Conservation (phyloP, 1,284 basidiomycete species). For the Puccinia horiana region DNA sequence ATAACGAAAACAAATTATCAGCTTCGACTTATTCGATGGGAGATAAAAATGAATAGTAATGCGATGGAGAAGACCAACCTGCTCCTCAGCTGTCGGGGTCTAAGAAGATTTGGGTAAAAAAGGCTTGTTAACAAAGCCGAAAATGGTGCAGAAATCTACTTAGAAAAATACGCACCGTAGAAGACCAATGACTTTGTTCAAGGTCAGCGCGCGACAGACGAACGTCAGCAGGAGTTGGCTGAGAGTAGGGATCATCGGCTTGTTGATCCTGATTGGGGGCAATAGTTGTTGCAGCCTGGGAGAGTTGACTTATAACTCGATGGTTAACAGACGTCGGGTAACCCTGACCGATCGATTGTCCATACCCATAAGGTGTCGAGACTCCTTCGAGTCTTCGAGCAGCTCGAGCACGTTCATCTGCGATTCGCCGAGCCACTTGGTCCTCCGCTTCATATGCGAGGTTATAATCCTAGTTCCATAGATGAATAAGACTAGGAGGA, state of each 20-base stretch:
- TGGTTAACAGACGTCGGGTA: not conserved
- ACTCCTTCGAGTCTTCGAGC: conserved; percentile 46
- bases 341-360: conserved; percentile 2
- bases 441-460: conserved; percentile 49
- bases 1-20: not conserved
- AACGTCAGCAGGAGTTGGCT: not conserved
- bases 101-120: not conserved
- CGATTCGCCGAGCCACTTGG: conserved; percentile 40
- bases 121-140: not conserved
- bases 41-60: not conserved
- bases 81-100: conserved; percentile 42
- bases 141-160: not conserved
- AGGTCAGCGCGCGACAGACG: not conserved
- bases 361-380: conserved; percentile 44
- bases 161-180: conserved; percentile 28
- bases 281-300: not conserved
- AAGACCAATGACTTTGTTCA: conserved; percentile 49
- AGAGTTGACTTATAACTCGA: not conserved
- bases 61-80: not conserved
- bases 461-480: conserved; percentile 47
- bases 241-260: not conserved
- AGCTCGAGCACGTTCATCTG: conserved; percentile 48
- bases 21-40: not conserved
- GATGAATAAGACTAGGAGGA: conserved; percentile 6
- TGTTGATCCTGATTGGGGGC: conserved; percentile 38